Evolutionary conservation across 2,329 filamentous ascomycete species (phyloP).

Genomic region (Monilinia laxa): DNA sequence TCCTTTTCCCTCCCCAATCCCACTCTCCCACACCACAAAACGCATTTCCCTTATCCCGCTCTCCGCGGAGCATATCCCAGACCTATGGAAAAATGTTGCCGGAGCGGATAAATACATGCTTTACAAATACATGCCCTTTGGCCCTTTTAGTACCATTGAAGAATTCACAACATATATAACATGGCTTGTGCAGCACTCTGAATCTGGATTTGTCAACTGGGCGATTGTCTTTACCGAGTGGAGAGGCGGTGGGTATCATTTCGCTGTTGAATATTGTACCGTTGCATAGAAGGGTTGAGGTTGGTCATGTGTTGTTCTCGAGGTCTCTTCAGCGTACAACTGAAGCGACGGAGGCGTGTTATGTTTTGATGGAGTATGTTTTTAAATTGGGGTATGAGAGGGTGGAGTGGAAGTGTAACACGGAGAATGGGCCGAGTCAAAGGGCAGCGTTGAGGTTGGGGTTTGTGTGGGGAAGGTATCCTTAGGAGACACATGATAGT

Average conservation of each 20-base stretch:
- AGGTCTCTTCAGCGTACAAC: constrained; percentile 52
- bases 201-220: constrained; percentile 8
- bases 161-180: constrained; percentile 38
- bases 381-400: constrained; percentile 55
- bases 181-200: background rate
- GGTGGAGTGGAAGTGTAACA: constrained; percentile 65
- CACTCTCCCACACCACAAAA: constrained; percentile 23
- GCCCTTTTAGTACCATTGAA: constrained; percentile 40
- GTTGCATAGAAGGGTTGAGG: constrained; percentile 52
- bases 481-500: constrained; percentile 62
- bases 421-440: constrained; percentile 53
- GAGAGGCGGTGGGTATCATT: constrained; percentile 44
- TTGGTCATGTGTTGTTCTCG: constrained; percentile 56
- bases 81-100: constrained; percentile 31
- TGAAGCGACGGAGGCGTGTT: constrained; percentile 57
- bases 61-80: constrained; percentile 24
- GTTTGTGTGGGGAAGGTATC: constrained; percentile 57
- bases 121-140: constrained; percentile 46
- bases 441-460: constrained; percentile 57
- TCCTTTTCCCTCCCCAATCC: constrained; percentile 10
- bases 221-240: constrained; percentile 16
- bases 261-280: constrained; percentile 49
- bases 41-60: constrained; percentile 31
- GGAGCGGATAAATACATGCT: constrained; percentile 34
- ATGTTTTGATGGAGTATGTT: constrained; percentile 53